These are phyloP conservation scores for Phytopythium litorale DNA, from an alignment of 352 stramenopile genomes.

Conservation along the genomic window DNA sequence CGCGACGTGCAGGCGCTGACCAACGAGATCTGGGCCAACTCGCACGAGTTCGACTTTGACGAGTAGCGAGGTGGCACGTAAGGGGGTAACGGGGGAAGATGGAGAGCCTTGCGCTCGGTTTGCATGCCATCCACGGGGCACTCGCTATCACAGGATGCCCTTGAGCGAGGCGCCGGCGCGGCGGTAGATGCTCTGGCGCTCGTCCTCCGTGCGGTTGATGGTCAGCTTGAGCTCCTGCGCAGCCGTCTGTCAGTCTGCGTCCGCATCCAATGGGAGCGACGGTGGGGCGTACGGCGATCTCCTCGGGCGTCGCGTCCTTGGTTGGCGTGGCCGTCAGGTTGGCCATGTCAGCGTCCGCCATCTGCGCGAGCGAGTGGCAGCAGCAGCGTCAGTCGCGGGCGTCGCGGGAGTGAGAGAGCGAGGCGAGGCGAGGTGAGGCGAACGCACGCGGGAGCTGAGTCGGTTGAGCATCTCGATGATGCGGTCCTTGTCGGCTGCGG, in stretches of 20 bases:
- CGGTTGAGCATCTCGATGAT: slow-evolving; percentile 88
- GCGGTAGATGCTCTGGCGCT: slow-evolving; percentile 79
- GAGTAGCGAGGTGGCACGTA: slow-evolving; percentile 12
- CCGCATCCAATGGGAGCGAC: neutral
- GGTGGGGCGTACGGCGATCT: slow-evolving; percentile 45
- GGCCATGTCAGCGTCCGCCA: slow-evolving; percentile 85
- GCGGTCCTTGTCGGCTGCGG: slow-evolving; percentile 76
- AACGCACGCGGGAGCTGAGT: slow-evolving; percentile 64
- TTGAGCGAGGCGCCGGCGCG: slow-evolving; percentile 77
- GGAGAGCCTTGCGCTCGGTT: neutral
- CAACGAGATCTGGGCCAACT: slow-evolving; percentile 82
- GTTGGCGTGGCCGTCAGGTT: slow-evolving; percentile 78
- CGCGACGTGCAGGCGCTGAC: slow-evolving; percentile 59
- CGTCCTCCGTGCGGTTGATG: slow-evolving; percentile 71
- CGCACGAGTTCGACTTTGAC: slow-evolving; percentile 74
- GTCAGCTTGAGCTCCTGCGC: slow-evolving; percentile 63
- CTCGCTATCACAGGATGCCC: slow-evolving; percentile 42
- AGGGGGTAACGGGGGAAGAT: neutral
- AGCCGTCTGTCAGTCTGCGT: no score
- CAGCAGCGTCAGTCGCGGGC: neutral
- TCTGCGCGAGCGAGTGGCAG: slow-evolving; percentile 24
- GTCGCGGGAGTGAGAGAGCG: neutral
- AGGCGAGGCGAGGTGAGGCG: neutral
- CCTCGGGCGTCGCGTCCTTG: slow-evolving; percentile 71
- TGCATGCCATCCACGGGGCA: neutral